Evolutionary conservation across 2,329 filamentous ascomycete genomes (phyloP), one percentile per base, ranked within the genome.

Genomic region (Pleomassaria siparia): DNA sequence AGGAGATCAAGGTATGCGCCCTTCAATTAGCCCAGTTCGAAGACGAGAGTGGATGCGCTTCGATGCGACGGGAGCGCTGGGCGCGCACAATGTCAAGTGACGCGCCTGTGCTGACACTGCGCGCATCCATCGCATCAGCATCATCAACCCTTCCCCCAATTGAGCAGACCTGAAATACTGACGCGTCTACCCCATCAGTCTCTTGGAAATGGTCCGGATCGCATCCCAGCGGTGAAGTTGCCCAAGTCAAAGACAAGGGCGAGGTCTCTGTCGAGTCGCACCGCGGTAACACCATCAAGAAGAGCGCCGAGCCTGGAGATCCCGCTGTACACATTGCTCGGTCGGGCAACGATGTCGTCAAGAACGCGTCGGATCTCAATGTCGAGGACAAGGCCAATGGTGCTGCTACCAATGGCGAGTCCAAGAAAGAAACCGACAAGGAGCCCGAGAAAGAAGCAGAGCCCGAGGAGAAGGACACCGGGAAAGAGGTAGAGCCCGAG

Each of bases 301-400:
- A 82, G 71, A 83, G 81, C 30, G 83, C 81, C 42, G 76, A 80
- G 21, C 76, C 79, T 22, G 75, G 76, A 16, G 82, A 86, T 54
- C 83, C 82, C 2, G 84, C 83, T 25, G 80, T 86, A 5, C 78
- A 80, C 53, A 70, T 86, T 57, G 74, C 75, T 57, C 76, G 82
- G 37, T 72, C 76, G 12, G 83, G 83, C 40, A 84, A 86, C 58
- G 83, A 86, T 63, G 82, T 85, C 16, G 82, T 85, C 43, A 85
- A 86, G 72, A 76, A 76, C 52, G 80, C 82, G 11, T 79, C 76
- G 35, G 83, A 86, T 68, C 71, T 86, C 22, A 75, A 78, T 2
- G 73, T 85, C 26, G 80, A 84, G 47, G 63, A 78, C 56, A 70
- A 70, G 56, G 60, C 64, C 22, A 68, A 62, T 16, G 64, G 65